Evolutionary conservation across 2,329 filamentous ascomycete species (phyloP), one percentile per base, ranked within the genome.

Genomic region (Trichoderma oligosporum): DNA sequence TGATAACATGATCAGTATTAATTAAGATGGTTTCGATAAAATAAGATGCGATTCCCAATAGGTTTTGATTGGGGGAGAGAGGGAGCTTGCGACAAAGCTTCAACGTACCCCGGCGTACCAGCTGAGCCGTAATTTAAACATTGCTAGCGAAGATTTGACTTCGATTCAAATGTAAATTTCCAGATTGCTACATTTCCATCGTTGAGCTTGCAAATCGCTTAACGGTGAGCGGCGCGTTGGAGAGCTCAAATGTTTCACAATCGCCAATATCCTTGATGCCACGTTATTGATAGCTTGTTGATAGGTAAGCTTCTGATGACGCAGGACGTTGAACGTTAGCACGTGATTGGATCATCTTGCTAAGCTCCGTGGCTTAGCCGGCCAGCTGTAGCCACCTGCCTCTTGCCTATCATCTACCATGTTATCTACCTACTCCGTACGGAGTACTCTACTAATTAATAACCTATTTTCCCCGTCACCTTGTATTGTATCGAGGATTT

Each of bases 31-130:
- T 4, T 33, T 16, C n/a, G n/a, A n/a, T n/a, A n/a, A n/a, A n/a
- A n/a, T n/a, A n/a, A n/a, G n/a, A n/a, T n/a, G n/a, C n/a, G n/a
- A n/a, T n/a, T n/a, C n/a, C n/a, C n/a, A n/a, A n/a, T n/a, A n/a
- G 45, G 36, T 33, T 24, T 16, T 53, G 49, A 31, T 54, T 46
- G 52, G 57, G 61, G 27, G 38, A 27, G 3, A 18, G 9, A 7
- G 46, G 42, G 41, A 42, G 42, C 48, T 52, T 27, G 48, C 22
- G n/a, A 41, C 39, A 16, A 42, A 53, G 16, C 39, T 16, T 48
- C 33, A 46, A 74, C 81, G 70, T 79, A 83, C 81, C 76, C 80
- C 80, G 67, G 81, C 79, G 68, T 84, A 84, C 80, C 80, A 83
- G 62, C 76, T 74, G 64, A 84, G 71, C 69, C 82, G 79, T 82